Evolutionary conservation across 805 yeast genomes (phyloP).

Genomic region (Middelhovenomyces tepae): DNA sequence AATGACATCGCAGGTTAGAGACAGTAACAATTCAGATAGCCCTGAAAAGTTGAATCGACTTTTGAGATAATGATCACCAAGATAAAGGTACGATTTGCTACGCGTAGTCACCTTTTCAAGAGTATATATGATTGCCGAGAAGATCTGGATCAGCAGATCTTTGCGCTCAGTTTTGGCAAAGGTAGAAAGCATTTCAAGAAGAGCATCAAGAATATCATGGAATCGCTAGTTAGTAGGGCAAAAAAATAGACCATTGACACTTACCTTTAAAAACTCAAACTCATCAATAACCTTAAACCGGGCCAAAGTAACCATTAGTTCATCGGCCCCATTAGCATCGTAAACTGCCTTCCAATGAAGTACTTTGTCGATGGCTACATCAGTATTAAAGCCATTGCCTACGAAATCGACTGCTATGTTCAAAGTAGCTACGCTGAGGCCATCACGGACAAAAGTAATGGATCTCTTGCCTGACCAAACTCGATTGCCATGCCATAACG

Average conservation of each 20-base stretch:
- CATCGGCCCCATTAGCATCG: slow-evolving; percentile 35
- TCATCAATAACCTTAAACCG: slow-evolving; percentile 48
- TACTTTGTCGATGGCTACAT: slow-evolving; percentile 44
- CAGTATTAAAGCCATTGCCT: slow-evolving; percentile 59
- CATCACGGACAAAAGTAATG: slow-evolving; percentile 32
- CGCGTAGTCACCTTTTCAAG: slow-evolving; percentile 18
- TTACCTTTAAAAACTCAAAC: slow-evolving; percentile 44
- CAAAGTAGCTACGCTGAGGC: slow-evolving; percentile 30
- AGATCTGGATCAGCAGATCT: slow-evolving; percentile 10
- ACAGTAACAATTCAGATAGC: slow-evolving; percentile 35
- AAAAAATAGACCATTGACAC: too few species aligned
- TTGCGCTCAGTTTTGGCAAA: slow-evolving; percentile 9
- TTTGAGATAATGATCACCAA: slow-evolving; percentile 19
- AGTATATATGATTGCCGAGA: slow-evolving; percentile 20
- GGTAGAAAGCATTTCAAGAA: slow-evolving; percentile 33
- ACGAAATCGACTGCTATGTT: slow-evolving; percentile 57
- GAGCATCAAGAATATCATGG: slow-evolving; percentile 21
- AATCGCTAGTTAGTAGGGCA: slow-evolving; percentile 18
- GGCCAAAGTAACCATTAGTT: slow-evolving; percentile 39
- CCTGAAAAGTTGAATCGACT: slow-evolving; percentile 32
- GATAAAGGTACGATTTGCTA: slow-evolving; percentile 11
- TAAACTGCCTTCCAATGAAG: slow-evolving; percentile 43
- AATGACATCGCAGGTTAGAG: slow-evolving; percentile 6
- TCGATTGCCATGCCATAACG: slow-evolving; percentile 24
- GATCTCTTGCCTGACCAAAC: slow-evolving; percentile 14